These are phyloP conservation scores for Cnidoscolus chayamansa DNA, from an alignment of 441 rosid genomes.

Conservation along the genomic window DNA sequence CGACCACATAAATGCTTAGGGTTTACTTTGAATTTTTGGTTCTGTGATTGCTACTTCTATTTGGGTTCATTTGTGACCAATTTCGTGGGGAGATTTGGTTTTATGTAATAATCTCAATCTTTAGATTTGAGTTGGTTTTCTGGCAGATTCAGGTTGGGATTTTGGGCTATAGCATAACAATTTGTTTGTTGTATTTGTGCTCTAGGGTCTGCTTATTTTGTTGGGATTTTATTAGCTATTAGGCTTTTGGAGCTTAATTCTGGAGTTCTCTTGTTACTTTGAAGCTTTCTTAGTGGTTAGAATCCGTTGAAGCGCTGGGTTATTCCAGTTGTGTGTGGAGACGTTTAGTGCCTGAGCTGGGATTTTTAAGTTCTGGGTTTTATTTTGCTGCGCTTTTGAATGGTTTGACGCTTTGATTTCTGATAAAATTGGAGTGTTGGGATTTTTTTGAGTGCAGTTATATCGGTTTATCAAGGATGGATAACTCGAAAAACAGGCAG, in stretches of 20 bases:
- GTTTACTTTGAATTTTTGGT: too few species aligned
- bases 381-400: neutral
- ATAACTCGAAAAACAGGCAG: slow-evolving; percentile 63
- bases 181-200: neutral
- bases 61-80: neutral
- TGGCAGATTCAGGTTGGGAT: slow-evolving; percentile 3
- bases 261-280: too few species aligned
- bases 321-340: slow-evolving; percentile 3
- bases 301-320: neutral
- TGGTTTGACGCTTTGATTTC: slow-evolving; percentile 12
- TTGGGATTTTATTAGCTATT: too few species aligned
- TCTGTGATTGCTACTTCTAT: neutral
- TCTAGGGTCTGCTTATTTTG: too few species aligned
- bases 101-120: slow-evolving; percentile 8
- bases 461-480: slow-evolving; percentile 43
- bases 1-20: too few species aligned
- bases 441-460: slow-evolving; percentile 11
- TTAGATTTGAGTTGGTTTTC: slow-evolving; percentile 10
- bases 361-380: slow-evolving; percentile 1
- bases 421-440: neutral
- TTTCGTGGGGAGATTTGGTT: neutral
- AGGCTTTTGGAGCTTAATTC: too few species aligned
- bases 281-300: too few species aligned
- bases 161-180: slow-evolving; percentile 3
- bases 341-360: neutral